Conservation (phyloP, 2,329 filamentous ascomycete species). For the Xylogone sp. region DNA sequence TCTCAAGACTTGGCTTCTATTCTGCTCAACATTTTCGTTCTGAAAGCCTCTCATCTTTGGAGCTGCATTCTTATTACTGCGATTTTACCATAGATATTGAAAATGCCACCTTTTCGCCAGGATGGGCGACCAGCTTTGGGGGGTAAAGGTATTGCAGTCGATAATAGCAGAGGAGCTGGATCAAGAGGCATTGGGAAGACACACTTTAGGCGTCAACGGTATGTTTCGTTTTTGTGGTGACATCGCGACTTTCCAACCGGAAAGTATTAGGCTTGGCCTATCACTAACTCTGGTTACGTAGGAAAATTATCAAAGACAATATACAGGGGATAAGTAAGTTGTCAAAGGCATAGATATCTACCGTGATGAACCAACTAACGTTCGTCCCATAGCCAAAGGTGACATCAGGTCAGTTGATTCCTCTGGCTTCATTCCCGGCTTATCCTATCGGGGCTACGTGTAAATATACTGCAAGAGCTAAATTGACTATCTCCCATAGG, state of each 20-base stretch:
- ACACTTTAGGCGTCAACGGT: neutral
- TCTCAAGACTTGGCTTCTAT: too few species aligned
- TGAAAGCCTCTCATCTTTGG: too few species aligned
- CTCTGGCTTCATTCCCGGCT: too few species aligned
- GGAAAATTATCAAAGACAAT: conserved; percentile 45
- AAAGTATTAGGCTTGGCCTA: too few species aligned
- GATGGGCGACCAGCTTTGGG: conserved; percentile 2
- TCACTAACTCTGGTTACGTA: conserved; percentile 14
- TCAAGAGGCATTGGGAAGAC: neutral
- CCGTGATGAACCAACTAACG: conserved; percentile 16
- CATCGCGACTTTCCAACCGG: too few species aligned
- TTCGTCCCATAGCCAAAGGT: conserved; percentile 41
- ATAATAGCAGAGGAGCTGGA: neutral
- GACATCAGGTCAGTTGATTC: conserved; percentile 44
- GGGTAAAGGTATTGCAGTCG: conserved; percentile 6
- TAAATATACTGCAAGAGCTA: too few species aligned
- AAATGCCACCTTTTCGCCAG: conserved; percentile 1
- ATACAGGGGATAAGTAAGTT: conserved; percentile 49
- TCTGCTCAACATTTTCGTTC: too few species aligned
- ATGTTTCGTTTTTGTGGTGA: too few species aligned
- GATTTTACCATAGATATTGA: too few species aligned
- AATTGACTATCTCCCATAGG: conserved; percentile 27
- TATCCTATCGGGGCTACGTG: too few species aligned
- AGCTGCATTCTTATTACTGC: too few species aligned
- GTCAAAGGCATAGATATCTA: too few species aligned